Evolutionary conservation across 192 early-diverging fungal species (phyloP).

Genomic region (Coemansia sp.): DNA sequence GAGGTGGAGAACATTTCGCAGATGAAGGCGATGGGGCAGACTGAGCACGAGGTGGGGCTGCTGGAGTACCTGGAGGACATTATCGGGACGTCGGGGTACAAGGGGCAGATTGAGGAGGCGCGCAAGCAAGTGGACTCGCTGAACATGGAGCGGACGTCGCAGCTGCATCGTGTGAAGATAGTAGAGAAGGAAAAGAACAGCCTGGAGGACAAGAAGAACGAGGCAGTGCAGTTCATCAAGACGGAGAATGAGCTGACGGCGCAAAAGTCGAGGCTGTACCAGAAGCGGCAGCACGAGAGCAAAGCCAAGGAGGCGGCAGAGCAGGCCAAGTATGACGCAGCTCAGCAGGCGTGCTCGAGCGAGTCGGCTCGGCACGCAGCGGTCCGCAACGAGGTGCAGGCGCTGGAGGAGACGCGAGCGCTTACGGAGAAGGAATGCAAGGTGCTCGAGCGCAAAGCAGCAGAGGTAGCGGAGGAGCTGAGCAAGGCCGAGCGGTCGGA

Average conservation of each 20-base stretch:
- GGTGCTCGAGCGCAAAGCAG: slow-evolving; percentile 60
- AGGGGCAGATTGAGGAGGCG: slow-evolving; percentile 76
- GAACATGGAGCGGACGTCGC: slow-evolving; percentile 73
- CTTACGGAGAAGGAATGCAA: slow-evolving; percentile 59
- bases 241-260: slow-evolving; percentile 74
- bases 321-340: slow-evolving; percentile 55
- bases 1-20: slow-evolving; percentile 98
- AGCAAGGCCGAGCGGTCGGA: slow-evolving; percentile 72
- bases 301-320: slow-evolving; percentile 48
- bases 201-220: slow-evolving; percentile 75
- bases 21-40: slow-evolving; percentile 95
- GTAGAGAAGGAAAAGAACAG: slow-evolving; percentile 84
- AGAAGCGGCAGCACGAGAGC: slow-evolving; percentile 67
- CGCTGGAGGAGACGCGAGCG: slow-evolving; percentile 60
- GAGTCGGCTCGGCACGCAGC: slow-evolving; percentile 62
- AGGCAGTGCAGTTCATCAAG: slow-evolving; percentile 76
- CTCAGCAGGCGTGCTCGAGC: slow-evolving; percentile 56
- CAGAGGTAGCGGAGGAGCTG: slow-evolving; percentile 58
- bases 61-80: slow-evolving; percentile 99
- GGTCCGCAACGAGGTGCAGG: slow-evolving; percentile 62
- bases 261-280: slow-evolving; percentile 74
- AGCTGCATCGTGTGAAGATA: slow-evolving; percentile 79
- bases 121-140: slow-evolving; percentile 67
- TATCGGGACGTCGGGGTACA: slow-evolving; percentile 90
- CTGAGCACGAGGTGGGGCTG: slow-evolving; percentile 89